Conservation (phyloP, 1,284 basidiomycete species). For the Ganoderma sp. region DNA sequence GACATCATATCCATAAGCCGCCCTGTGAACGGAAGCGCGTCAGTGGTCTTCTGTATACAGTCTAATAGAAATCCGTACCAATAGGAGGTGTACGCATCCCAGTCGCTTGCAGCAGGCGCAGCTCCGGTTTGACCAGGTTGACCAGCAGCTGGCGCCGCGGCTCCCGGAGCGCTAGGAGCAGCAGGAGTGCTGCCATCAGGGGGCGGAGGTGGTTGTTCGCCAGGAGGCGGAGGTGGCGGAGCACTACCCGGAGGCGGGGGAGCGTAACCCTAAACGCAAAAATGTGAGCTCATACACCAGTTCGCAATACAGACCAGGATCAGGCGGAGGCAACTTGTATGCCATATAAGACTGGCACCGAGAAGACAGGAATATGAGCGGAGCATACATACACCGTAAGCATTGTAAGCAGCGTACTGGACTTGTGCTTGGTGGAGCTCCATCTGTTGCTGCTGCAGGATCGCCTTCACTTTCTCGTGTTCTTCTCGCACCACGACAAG, state of each 20-base stretch:
- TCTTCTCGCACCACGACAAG: conserved; percentile 85
- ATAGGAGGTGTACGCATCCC: conserved; percentile 72
- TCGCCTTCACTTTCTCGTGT: conserved; percentile 77
- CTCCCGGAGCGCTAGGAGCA: conserved; percentile 38
- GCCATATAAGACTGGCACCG: conserved; percentile 28
- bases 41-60: conserved; percentile 11
- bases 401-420: conserved; percentile 76
- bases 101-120: conserved; percentile 55
- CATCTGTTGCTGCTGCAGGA: conserved; percentile 76
- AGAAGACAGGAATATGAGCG: conserved; percentile 33
- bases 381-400: conserved; percentile 59
- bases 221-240: conserved; percentile 65
- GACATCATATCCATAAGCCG: conserved; percentile 89
- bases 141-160: conserved; percentile 20
- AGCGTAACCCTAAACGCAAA: conserved; percentile 57
- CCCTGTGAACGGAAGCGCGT: conserved; percentile 52
- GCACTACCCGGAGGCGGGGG: conserved; percentile 65
- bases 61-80: conserved; percentile 54
- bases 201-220: conserved; percentile 63
- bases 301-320: conserved; percentile 39
- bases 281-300: conserved; percentile 36
- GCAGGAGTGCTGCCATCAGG: conserved; percentile 54
- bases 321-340: conserved; percentile 33
- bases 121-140: conserved; percentile 43
- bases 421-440: conserved; percentile 81